Evolutionary conservation across 345 rosid genomes (phyloP).

Genomic region (Eucalyptus sp.): DNA sequence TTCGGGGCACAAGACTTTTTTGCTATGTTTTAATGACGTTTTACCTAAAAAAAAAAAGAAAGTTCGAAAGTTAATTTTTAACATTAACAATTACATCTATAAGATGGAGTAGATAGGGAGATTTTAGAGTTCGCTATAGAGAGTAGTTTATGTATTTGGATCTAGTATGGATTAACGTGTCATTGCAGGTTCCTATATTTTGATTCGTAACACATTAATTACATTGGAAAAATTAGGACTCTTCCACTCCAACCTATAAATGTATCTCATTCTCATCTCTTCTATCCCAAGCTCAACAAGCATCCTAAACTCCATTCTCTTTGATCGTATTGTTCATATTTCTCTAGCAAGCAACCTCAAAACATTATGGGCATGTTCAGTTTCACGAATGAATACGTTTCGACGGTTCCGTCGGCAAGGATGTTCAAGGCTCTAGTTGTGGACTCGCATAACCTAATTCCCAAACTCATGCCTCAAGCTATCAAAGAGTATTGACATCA

Average conservation of each 20-base stretch:
- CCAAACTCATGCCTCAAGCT: background rate
- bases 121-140: background rate
- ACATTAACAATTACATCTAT: background rate
- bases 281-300: background rate
- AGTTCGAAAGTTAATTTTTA: background rate
- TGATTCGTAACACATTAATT: background rate
- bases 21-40: background rate
- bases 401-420: background rate
- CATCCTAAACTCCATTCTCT: background rate
- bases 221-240: background rate
- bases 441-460: background rate
- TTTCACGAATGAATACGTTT: background rate
- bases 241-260: background rate
- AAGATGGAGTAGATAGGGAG: background rate
- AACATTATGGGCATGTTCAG: background rate
- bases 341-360: background rate
- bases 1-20: background rate
- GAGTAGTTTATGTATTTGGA: background rate
- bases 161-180: background rate
- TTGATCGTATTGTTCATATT: background rate
- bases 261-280: background rate
- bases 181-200: background rate
- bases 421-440: background rate
- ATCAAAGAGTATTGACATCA: background rate
- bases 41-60: background rate